phyloP scores from a whole-genome alignment of 1,139 yeast species.

The Hansenula anomala region DNA sequence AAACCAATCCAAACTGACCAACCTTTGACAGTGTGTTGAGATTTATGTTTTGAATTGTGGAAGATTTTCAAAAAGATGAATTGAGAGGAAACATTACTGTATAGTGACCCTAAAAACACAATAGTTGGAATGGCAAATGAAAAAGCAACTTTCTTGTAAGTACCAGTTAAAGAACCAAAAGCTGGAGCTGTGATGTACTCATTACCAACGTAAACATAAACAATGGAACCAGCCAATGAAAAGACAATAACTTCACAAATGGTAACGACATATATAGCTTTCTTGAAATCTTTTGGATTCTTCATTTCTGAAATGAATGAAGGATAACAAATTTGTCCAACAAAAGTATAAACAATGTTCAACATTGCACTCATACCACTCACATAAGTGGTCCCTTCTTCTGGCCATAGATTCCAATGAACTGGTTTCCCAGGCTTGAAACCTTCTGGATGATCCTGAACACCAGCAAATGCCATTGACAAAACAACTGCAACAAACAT shows the following conservation, averaged over 20 bases:
- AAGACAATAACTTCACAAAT: constrained; percentile 44
- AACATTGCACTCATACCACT: constrained; percentile 51
- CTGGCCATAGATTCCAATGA: constrained; percentile 43
- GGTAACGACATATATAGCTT: constrained; percentile 51
- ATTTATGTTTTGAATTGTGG: constrained; percentile 38
- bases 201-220: constrained; percentile 55
- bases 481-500: constrained; percentile 53
- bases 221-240: constrained; percentile 49
- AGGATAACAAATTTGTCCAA: constrained; percentile 60
- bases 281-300: constrained; percentile 51
- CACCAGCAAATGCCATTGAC: constrained; percentile 49
- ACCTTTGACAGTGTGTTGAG: constrained; percentile 43
- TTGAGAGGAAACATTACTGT: constrained; percentile 50
- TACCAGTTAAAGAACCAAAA: constrained; percentile 44
- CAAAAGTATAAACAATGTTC: constrained; percentile 58
- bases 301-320: constrained; percentile 59
- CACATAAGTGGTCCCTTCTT: constrained; percentile 46
- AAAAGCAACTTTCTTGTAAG: constrained; percentile 49
- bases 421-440: constrained; percentile 36
- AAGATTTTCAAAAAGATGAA: constrained; percentile 45
- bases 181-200: constrained; percentile 55
- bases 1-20: constrained; percentile 49
- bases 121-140: constrained; percentile 61
- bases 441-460: constrained; percentile 44
- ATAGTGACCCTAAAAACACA: constrained; percentile 50